Base-by-base conservation (phyloP, 2,329 filamentous ascomycete genomes). In the Colletotrichum destructivum region DNA sequence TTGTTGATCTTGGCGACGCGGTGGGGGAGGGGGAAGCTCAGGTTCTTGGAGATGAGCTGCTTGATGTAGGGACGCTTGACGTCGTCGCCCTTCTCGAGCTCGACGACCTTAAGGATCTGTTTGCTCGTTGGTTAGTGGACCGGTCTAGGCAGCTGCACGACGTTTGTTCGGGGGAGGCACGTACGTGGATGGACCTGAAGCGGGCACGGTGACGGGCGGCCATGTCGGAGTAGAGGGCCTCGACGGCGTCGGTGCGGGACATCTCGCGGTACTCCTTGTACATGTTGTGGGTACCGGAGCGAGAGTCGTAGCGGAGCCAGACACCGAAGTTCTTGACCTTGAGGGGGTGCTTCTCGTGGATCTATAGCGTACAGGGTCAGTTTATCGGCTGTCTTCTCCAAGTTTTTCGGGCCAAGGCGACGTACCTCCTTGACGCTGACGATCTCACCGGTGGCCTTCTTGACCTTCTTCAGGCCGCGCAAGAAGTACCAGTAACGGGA, bases 181-280 rank as follows among this genome's bases (percentile, higher is more conserved):
- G 77, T 95, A 98, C 96, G 91, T 98, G 95, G 85, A 99, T 96
- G 80, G 94, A 97, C 88, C 96, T 92, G 91, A 99, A 99, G 82
- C 96, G 94, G 83, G 96, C 93, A 84, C 94, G 95, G 92, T 99
- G 96, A 86, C 96, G 94, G 86, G 97, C 96, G 80, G 96, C 95
- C 96, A 99, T 98, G 90, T 99, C 96, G 88, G 96, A 94, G 93
- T 99, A 99, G 84, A 99, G 92, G 79, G 96, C 88, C 88, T 98
- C 94, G 82, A 98, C 96, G 78, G 96, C 96, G 79, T 96, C 96
- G 82, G 93, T 94, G 87, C 96, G 91, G 84, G 94, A 96, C 91
- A 98, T 94, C 91, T 98, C 96, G 85, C 96, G 94, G 93, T 98
- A 98, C 93, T 99, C 96, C 93, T 98, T 98, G 94, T 99, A 99